Evolutionary conservation across 75 land plant species (phyloP), one percentile per base, ranked within the genome.

Genomic region (Pinus taeda): DNA sequence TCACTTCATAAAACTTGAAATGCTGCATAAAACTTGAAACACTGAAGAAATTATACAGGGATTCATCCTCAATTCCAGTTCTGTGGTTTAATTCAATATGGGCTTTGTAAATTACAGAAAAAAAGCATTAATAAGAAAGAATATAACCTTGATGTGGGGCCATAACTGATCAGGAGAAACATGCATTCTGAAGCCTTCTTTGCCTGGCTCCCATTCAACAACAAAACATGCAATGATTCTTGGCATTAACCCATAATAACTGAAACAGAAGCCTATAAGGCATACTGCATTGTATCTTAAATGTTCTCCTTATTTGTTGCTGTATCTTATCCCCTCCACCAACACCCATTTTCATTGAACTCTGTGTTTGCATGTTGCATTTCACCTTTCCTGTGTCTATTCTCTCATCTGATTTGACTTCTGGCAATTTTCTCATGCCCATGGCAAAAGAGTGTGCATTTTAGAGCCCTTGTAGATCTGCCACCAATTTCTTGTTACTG

Each of bases 131-230:
- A 11, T 76, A 22, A 49, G 8, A 33, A 21, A 36, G 60, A 33
- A 70, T 72, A 84, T 75, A 53, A 97, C 99, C 98, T 95, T 97
- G 15, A 98, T 95, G 74, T 97, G 98, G 24, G 99, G 99, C 98
- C 98, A 97, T 61, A 97, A 93, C 64, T 95, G 95, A 73, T 97
- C 98, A 57, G 96, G 98, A 57, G 96, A 95, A 71, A 95, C 93
- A 86, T 97, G 99, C 87, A 97, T 89, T 55, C 94, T 95, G 82
- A 98, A 97, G 30, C 98, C 98, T 66, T 87, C 89, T 82, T 91
- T 93, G 24, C 86, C 92, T n/a, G 84, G 73, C 63, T 88, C 95
- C 99, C 99, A 97, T 83, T 97, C 99, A 63, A 97, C 98, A 49
- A 95, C 99, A 91, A 97, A 97, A 42, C 95, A 95, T 36, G 92